Evolutionary conservation across 2,329 filamentous ascomycete species (phyloP).

Genomic region (Camillea tinctor): DNA sequence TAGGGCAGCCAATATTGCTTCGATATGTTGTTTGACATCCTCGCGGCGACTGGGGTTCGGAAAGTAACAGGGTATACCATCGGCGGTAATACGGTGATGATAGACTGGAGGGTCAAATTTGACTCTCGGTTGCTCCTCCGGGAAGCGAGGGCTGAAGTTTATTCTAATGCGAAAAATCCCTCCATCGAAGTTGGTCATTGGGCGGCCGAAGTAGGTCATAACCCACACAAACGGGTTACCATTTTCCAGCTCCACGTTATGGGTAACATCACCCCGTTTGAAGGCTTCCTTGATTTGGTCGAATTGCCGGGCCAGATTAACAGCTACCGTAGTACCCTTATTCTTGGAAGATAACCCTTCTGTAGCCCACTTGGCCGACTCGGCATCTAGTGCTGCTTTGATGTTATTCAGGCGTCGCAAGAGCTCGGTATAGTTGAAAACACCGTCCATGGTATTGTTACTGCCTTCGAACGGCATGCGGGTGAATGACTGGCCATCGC

Average conservation of each 20-base stretch:
- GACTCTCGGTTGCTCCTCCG: slow-evolving; percentile 82
- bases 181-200: slow-evolving; percentile 91
- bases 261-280: slow-evolving; percentile 66
- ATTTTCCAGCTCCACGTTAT: slow-evolving; percentile 74
- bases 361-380: slow-evolving; percentile 68
- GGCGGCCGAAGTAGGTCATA: slow-evolving; percentile 84
- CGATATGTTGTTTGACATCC: slow-evolving; percentile 79
- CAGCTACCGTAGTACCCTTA: slow-evolving; percentile 72
- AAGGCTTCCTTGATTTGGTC: slow-evolving; percentile 77
- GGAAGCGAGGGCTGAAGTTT: slow-evolving; percentile 79
- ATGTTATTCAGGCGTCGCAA: slow-evolving; percentile 67
- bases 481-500: slow-evolving; percentile 64
- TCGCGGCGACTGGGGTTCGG: slow-evolving; percentile 61
- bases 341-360: slow-evolving; percentile 64
- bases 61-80: slow-evolving; percentile 82
- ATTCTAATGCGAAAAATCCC: slow-evolving; percentile 83
- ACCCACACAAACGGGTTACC: slow-evolving; percentile 88
- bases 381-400: slow-evolving; percentile 67
- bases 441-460: slow-evolving; percentile 81
- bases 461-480: slow-evolving; percentile 82
- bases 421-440: slow-evolving; percentile 77
- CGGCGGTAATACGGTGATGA: slow-evolving; percentile 79
- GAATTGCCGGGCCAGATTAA: slow-evolving; percentile 79
- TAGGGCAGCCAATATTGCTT: slow-evolving; percentile 76
- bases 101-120: slow-evolving; percentile 79